Evolutionary conservation across 768 basidiomycete species (phyloP).

Genomic region (Myochromella boudieri): DNA sequence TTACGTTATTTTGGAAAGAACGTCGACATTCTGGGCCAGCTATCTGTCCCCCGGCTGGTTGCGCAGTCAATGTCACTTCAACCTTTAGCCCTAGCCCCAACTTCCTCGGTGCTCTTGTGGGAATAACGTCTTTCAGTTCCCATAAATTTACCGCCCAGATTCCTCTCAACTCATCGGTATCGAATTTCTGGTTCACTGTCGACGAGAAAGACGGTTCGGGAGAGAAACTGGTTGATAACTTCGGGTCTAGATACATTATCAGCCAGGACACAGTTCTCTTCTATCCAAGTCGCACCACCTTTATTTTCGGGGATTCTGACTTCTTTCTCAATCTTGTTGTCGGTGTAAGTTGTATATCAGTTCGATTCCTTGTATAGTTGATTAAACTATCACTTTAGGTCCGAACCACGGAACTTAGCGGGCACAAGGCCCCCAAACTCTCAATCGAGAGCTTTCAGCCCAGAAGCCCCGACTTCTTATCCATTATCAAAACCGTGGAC

Average conservation of each 20-base stretch:
- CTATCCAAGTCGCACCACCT: not conserved
- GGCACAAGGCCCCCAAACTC: not conserved
- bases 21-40: too few relatives aligned
- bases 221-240: not conserved
- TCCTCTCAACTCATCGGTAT: not conserved
- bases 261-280: constrained; percentile 1
- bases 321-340: not conserved
- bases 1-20: too few relatives aligned
- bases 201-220: not conserved
- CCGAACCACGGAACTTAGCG: not conserved
- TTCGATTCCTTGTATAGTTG: too few relatives aligned
- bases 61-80: too few relatives aligned
- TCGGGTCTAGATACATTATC: not conserved
- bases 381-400: too few relatives aligned
- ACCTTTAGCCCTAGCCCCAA: not conserved
- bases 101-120: not conserved
- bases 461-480: not conserved
- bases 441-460: constrained; percentile 3
- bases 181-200: constrained; percentile 3
- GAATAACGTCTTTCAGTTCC: not conserved
- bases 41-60: too few relatives aligned
- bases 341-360: too few relatives aligned
- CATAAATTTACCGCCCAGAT: not conserved
- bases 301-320: too few relatives aligned
- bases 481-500: not conserved